These are phyloP conservation scores for Pelargonium fulgidum DNA, from an alignment of 441 rosid species.

Conservation along the genomic window DNA sequence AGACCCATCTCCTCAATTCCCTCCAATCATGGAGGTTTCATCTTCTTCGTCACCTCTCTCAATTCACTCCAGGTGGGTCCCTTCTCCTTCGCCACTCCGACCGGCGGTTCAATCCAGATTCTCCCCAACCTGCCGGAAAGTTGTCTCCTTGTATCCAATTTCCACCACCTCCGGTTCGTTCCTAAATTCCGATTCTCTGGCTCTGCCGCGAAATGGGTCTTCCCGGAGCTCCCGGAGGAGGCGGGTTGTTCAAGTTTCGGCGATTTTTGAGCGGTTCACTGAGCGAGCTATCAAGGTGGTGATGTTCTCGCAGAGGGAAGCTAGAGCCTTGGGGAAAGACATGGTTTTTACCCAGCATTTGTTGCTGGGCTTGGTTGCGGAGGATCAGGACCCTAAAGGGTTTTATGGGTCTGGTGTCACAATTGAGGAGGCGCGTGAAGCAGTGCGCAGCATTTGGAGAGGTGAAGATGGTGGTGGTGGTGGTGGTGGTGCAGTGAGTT, in stretches of 20 bases:
- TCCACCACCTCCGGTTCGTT: constrained; percentile 4
- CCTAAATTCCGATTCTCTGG: background rate
- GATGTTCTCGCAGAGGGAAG: constrained; percentile 20
- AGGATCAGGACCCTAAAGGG: constrained; percentile 21
- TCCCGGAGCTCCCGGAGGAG: background rate
- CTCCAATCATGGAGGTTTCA: constrained; percentile 3
- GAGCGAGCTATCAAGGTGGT: constrained; percentile 21
- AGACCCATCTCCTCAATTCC: background rate
- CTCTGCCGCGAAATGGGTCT: constrained; percentile 7
- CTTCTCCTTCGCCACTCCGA: background rate
- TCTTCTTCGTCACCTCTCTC: constrained; percentile 11
- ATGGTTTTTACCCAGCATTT: constrained; percentile 18
- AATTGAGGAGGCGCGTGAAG: constrained; percentile 19
- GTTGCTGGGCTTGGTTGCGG: constrained; percentile 24
- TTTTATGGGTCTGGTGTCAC: constrained; percentile 20
- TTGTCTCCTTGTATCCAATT: background rate
- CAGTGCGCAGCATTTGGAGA: constrained; percentile 22
- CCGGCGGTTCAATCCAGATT: constrained; percentile 1
- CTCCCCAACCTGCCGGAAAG: background rate
- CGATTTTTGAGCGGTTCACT: constrained; percentile 21
- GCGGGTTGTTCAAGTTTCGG: constrained; percentile 7
- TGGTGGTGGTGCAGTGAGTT: background rate
- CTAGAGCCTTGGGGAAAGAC: constrained; percentile 11
- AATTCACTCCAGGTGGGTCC: constrained; percentile 9
- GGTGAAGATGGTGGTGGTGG: background rate